Percentiles rank a stretch among this genome's conserved stretches.
Conservation (phyloP, 2,329 filamentous ascomycete species). For the Fusarium sp. region DNA sequence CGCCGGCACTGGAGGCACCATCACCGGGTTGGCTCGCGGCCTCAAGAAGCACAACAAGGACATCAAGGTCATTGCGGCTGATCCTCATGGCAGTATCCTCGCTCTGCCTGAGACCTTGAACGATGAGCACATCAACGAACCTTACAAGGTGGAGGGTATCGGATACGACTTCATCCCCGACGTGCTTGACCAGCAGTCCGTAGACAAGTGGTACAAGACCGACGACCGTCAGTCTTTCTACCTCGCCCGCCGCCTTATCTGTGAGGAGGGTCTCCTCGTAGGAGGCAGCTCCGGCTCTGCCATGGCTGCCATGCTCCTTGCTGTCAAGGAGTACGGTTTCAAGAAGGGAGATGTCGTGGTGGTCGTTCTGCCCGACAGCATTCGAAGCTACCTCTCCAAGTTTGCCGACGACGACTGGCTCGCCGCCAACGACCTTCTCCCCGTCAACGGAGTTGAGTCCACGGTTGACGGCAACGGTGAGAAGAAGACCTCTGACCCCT, state of each 20-base stretch:
- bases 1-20: conserved; percentile 94
- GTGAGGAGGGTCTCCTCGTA: conserved; percentile 92
- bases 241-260: conserved; percentile 88
- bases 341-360: conserved; percentile 88
- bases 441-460: conserved; percentile 63
- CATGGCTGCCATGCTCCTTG: conserved; percentile 81
- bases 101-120: conserved; percentile 85
- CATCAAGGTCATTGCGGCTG: conserved; percentile 90
- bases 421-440: conserved; percentile 90
- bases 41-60: conserved; percentile 86
- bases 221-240: conserved; percentile 90
- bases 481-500: conserved; percentile 68
- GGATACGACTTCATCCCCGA: conserved; percentile 98
- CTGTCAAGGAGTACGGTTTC: conserved; percentile 78
- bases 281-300: conserved; percentile 95
- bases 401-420: conserved; percentile 99
- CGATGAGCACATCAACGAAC: conserved; percentile 78
- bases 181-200: conserved; percentile 79
- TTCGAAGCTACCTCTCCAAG: conserved; percentile 96
- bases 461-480: conserved; percentile 50
- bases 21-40: conserved; percentile 86
- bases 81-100: conserved; percentile 91
- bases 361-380: conserved; percentile 92
- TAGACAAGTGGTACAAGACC: conserved; percentile 99
- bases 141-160: conserved; percentile 98